A percentile compares a stretch with the other conserved stretches of the same genome.
Conservation (phyloP, 2,329 filamentous ascomycete genomes). For the Periconia digitata region DNA sequence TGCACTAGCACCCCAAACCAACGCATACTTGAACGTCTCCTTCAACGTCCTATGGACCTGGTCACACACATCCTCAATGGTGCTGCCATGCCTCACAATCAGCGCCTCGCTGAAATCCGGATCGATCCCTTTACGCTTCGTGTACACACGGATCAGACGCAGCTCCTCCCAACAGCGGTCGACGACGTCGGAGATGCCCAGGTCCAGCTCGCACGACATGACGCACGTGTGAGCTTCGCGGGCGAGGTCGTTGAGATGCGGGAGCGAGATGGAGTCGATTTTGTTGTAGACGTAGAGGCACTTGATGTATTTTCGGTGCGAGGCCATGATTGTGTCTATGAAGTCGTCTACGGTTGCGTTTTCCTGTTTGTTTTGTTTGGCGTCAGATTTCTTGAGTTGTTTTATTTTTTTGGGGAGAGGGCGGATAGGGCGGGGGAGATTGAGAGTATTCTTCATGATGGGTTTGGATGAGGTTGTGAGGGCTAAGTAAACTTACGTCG, state of each 20-base stretch:
- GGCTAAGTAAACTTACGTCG: conserved; percentile 52
- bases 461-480: background rate
- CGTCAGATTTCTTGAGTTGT: no score
- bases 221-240: conserved; percentile 92
- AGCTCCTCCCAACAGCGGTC: conserved; percentile 95
- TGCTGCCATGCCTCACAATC: conserved; percentile 85
- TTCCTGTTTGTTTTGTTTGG: conserved; percentile 59
- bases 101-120: conserved; percentile 88
- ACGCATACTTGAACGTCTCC: conserved; percentile 97
- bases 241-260: conserved; percentile 89
- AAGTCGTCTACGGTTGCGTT: conserved; percentile 93
- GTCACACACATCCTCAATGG: conserved; percentile 96
- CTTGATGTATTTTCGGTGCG: conserved; percentile 95
- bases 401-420: background rate
- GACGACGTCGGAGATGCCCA: conserved; percentile 90
- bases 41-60: conserved; percentile 90
- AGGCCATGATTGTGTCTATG: conserved; percentile 99
- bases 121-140: conserved; percentile 89
- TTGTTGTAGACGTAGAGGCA: conserved; percentile 99
- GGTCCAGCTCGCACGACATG: conserved; percentile 95
- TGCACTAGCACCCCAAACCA: conserved; percentile 97
- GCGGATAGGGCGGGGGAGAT: no score
- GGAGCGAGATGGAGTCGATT: conserved; percentile 90
- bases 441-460: no score
- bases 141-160: conserved; percentile 87